Base-by-base conservation (phyloP, 768 basidiomycete species). In the Trametopsis cervina region DNA sequence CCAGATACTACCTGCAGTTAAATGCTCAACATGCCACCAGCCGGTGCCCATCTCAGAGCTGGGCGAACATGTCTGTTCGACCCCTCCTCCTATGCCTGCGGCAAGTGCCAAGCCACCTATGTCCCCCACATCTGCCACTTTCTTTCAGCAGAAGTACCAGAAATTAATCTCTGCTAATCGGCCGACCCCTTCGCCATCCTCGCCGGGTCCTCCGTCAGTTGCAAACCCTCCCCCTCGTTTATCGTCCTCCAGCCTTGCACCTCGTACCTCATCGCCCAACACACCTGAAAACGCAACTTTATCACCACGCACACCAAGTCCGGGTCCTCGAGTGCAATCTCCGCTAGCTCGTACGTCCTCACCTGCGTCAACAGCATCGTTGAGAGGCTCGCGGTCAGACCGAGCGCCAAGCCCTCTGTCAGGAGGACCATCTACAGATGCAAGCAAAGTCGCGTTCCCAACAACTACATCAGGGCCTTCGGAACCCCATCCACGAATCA, bases 1-100 rank as follows among this genome's bases (percentile, higher is more conserved):
- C 20, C 80, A 89, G 63, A 64, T 84, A 42, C 72, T 95, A 9
- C 89, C 92, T 4, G 72, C 81, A 2, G 84, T 93, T 51, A 94
- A 85, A 63, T 96, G 92, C 64, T 89, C 89, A 2, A 83, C 69
- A 24, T 96, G 92, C 62, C 69, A 70, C 56, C 68, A 70, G 7
- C 78, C 76, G 1, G 86, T 96, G 33, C 80, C 85, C 25, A 72
- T 95, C 27, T 67, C 74, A 40, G 73, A 81, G 40, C 80, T 95
- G 27, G 81, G 81, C 29, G 85, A 89, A 52, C 92, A 95, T 61
- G 69, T 80, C 60, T 96, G 92, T 64, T 54, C 71, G 4, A 64
- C 71, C 10, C 56, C 72, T 9, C 73, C 76, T 1, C 71, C 81
- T 15, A 60, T 72, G 9, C 54, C 61, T 38, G 72, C 78, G 13